A percentile compares a stretch with the other conserved stretches of the same genome.
These are phyloP conservation scores for Jackrogersella minutella DNA, from an alignment of 495 filamentous ascomycete genomes.

Conservation along the genomic window DNA sequence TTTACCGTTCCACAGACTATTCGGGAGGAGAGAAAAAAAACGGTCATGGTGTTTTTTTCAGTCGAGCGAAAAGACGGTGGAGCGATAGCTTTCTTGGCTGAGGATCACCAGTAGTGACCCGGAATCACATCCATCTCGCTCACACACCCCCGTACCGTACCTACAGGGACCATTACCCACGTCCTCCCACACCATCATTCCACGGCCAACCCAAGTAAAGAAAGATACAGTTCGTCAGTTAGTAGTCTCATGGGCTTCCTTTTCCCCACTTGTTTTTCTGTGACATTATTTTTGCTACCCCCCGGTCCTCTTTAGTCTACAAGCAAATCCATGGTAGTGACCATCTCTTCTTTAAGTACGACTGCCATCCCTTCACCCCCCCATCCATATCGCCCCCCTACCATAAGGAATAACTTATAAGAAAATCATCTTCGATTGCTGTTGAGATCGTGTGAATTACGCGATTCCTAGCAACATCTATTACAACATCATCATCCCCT, in stretches of 20 bases:
- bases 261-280: constrained; percentile 40
- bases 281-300: constrained; percentile 34
- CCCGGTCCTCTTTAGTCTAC: constrained; percentile 19
- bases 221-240: constrained; percentile 43
- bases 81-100: constrained; percentile 40
- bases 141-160: constrained; percentile 33
- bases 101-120: constrained; percentile 43
- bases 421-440: constrained; percentile 40
- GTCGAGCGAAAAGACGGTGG: constrained; percentile 37
- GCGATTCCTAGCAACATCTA: constrained; percentile 35
- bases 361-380: constrained; percentile 35
- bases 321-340: constrained; percentile 30
- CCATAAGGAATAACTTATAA: constrained; percentile 41
- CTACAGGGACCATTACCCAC: constrained; percentile 36
- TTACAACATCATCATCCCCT: constrained; percentile 36
- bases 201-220: constrained; percentile 36
- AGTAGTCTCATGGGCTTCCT: constrained; percentile 38
- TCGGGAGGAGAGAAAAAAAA: constrained; percentile 21
- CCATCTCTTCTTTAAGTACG: constrained; percentile 39
- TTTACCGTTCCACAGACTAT: constrained; percentile 28
- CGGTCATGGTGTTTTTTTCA: constrained; percentile 9
- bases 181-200: constrained; percentile 31
- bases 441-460: constrained; percentile 41
- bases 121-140: constrained; percentile 45
- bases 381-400: constrained; percentile 38